Conservation (phyloP, 2,329 filamentous ascomycete genomes). For the Colletotrichum acutatum region DNA sequence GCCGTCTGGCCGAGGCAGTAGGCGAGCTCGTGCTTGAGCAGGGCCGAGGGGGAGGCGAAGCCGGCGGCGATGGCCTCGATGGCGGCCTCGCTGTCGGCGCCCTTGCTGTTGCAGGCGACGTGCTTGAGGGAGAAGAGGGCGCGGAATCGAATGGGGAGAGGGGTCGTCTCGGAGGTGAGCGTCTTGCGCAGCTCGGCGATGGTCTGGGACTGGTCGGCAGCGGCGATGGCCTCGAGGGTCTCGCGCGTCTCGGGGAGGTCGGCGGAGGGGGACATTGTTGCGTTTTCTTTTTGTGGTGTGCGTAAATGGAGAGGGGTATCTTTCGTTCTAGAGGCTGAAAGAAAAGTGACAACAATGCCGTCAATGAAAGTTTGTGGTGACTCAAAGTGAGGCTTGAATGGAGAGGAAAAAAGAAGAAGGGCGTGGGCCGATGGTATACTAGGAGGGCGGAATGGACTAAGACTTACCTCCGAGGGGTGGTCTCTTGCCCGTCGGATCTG, state of each 20-base stretch:
- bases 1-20: constrained; percentile 96
- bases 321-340: neutral
- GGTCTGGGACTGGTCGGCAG: constrained; percentile 39
- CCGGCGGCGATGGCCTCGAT: constrained; percentile 88
- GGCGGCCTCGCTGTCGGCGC: constrained; percentile 68
- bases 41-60: constrained; percentile 84
- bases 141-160: constrained; percentile 90
- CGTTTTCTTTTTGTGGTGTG: neutral
- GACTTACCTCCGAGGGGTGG: constrained; percentile 30
- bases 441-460: constrained; percentile 11
- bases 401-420: neutral
- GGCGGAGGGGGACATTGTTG: constrained; percentile 40
- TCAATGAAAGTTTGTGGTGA: neutral
- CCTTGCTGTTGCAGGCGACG: constrained; percentile 76
- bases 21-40: constrained; percentile 95
- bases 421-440: constrained; percentile 24
- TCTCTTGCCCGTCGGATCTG: constrained; percentile 23
- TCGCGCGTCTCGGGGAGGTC: constrained; percentile 34
- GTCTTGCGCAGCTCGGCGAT: constrained; percentile 76
- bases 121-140: constrained; percentile 98
- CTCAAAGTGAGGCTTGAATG: neutral
- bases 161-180: constrained; percentile 81
- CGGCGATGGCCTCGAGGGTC: constrained; percentile 32
- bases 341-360: neutral
- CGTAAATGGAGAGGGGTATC: constrained; percentile 10